phyloP scores from a whole-genome alignment of 2,329 filamentous ascomycete species.

The Pyrenophora seminiperda region DNA sequence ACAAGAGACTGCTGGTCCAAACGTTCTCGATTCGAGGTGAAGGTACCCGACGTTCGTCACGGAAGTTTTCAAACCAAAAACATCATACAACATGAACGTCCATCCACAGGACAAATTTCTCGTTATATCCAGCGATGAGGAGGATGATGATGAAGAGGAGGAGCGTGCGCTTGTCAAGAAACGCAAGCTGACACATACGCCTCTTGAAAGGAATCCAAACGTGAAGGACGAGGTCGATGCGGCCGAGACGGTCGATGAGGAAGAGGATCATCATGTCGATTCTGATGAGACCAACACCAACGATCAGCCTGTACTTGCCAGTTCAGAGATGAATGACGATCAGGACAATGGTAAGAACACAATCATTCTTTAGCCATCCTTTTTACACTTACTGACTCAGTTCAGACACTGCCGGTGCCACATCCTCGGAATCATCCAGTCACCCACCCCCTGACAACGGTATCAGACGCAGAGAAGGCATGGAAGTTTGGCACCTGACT shows the following conservation, averaged over 20 bases:
- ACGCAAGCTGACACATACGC: neutral
- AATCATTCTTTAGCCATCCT: neutral
- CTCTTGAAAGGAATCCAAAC: neutral
- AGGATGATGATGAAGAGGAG: conserved; percentile 7
- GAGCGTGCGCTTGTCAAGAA: conserved; percentile 1
- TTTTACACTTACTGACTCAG: neutral
- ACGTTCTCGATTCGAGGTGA: neutral
- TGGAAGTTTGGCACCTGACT: conserved; percentile 7
- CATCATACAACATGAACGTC: conserved; percentile 33
- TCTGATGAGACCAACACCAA: neutral
- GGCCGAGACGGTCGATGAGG: neutral
- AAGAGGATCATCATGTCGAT: neutral
- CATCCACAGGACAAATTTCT: conserved; percentile 40
- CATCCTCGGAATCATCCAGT: neutral
- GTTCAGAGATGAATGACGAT: neutral
- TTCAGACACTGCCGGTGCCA: neutral
- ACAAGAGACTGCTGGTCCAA: conserved; percentile 13
- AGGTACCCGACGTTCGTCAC: conserved; percentile 32
- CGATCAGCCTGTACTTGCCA: neutral
- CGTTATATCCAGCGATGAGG: conserved; percentile 11
- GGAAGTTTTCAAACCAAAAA: conserved; percentile 20
- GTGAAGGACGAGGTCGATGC: neutral
- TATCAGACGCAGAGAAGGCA: conserved; percentile 2
- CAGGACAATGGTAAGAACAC: neutral
- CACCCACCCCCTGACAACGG: neutral